A percentile compares a stretch with the other conserved stretches of the same genome.
phyloP scores from a whole-genome alignment of 257 asterid genomes.

The Capsicum pubescens region DNA sequence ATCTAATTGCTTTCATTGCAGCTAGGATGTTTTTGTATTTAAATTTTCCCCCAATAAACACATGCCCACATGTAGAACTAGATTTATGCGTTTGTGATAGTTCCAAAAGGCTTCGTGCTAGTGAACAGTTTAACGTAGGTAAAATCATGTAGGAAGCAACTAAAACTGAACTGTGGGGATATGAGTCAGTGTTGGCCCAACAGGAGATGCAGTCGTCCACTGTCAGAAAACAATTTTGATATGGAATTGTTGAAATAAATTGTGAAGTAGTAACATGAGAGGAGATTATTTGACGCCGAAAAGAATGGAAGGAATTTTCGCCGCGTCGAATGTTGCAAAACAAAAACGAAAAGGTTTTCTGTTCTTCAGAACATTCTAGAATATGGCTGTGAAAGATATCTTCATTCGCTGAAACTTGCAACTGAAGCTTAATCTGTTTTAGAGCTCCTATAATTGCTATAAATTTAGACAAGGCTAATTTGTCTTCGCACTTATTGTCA shows the following conservation, averaged over 20 bases:
- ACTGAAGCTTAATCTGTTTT: not conserved
- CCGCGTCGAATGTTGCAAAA: not conserved
- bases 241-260: not conserved
- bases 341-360: not conserved
- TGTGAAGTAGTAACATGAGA: not conserved
- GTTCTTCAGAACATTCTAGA: not conserved
- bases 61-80: not conserved
- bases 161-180: not conserved
- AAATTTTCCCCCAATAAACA: not conserved
- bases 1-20: not conserved
- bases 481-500: not conserved
- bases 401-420: not conserved
- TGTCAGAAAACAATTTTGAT: not conserved
- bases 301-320: not conserved
- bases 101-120: not conserved
- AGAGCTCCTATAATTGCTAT: conserved; percentile 4
- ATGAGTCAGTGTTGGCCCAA: not conserved
- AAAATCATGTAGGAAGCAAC: not conserved
- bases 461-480: not conserved
- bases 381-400: not conserved
- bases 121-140: not conserved
- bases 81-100: not conserved
- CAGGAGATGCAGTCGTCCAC: not conserved
- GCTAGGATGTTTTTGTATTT: not conserved
- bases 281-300: not conserved